Conservation (phyloP, 2,329 filamentous ascomycete species). For the Colletotrichum ledebouriae region DNA sequence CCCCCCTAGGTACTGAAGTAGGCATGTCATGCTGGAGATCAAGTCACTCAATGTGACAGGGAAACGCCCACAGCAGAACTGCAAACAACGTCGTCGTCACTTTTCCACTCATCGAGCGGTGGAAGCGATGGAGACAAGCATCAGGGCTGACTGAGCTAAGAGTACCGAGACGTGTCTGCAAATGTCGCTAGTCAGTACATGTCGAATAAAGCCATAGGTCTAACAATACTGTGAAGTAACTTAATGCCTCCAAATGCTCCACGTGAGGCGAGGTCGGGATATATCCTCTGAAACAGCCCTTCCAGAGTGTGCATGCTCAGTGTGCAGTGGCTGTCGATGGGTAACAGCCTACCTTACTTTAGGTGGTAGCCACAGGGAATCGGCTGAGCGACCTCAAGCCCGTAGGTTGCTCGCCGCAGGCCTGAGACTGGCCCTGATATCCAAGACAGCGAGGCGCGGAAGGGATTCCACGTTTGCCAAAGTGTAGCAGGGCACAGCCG, state of each 20-base stretch:
- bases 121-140: conserved; percentile 7
- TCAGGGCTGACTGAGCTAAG: conserved; percentile 22
- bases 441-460: conserved; percentile 6
- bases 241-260: too few relatives aligned
- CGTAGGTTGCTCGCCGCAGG: background rate
- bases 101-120: conserved; percentile 31
- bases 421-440: background rate
- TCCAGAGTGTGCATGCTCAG: background rate
- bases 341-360: too few relatives aligned
- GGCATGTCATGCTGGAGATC: conserved; percentile 35
- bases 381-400: too few relatives aligned
- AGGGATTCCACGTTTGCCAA: conserved; percentile 13
- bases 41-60: conserved; percentile 20
- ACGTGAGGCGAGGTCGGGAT: background rate
- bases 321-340: too few relatives aligned
- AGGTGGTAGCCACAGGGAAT: too few relatives aligned
- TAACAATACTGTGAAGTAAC: too few relatives aligned
- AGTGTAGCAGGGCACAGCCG: conserved; percentile 6
- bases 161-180: conserved; percentile 11
- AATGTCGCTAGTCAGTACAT: conserved; percentile 1
- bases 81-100: conserved; percentile 27
- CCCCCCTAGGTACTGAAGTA: background rate
- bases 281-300: background rate
- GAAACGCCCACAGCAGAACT: conserved; percentile 17
- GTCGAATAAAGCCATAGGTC: too few relatives aligned